Conservation (phyloP, 495 filamentous ascomycete genomes). For the Podospora pseudoanserina region DNA sequence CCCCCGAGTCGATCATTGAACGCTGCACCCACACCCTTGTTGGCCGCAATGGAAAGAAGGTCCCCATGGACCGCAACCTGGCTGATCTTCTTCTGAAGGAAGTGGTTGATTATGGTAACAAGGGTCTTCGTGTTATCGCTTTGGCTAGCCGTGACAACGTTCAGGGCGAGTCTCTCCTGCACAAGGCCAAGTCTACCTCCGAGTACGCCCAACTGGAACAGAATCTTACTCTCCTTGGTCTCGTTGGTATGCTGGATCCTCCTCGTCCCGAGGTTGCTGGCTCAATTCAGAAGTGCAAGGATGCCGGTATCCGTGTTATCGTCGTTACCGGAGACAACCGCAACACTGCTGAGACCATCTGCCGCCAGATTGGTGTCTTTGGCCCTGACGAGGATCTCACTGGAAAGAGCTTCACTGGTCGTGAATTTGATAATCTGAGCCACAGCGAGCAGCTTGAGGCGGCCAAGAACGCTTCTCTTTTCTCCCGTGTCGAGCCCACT, state of each 20-base stretch:
- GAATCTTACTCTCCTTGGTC: slow-evolving; percentile 87
- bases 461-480: slow-evolving; percentile 81
- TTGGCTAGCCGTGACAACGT: slow-evolving; percentile 77
- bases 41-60: slow-evolving; percentile 70
- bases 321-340: slow-evolving; percentile 98
- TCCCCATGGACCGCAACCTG: slow-evolving; percentile 64
- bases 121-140: slow-evolving; percentile 91
- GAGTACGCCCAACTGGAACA: slow-evolving; percentile 88
- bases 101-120: slow-evolving; percentile 84
- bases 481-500: slow-evolving; percentile 92
- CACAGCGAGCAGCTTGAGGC: slow-evolving; percentile 75
- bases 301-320: slow-evolving; percentile 92
- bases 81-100: slow-evolving; percentile 66
- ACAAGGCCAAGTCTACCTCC: slow-evolving; percentile 71
- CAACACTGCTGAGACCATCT: slow-evolving; percentile 96
- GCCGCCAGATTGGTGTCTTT: slow-evolving; percentile 95
- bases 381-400: slow-evolving; percentile 72
- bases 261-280: slow-evolving; percentile 88
- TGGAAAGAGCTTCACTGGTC: slow-evolving; percentile 92
- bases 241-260: slow-evolving; percentile 96
- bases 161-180: slow-evolving; percentile 62
- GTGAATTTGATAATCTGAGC: slow-evolving; percentile 86
- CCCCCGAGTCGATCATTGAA: slow-evolving; percentile 89
- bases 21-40: slow-evolving; percentile 78
- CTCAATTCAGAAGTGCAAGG: slow-evolving; percentile 83